Conservation (phyloP, 208 protist genomes). For the Crithidia expoeki region DNA sequence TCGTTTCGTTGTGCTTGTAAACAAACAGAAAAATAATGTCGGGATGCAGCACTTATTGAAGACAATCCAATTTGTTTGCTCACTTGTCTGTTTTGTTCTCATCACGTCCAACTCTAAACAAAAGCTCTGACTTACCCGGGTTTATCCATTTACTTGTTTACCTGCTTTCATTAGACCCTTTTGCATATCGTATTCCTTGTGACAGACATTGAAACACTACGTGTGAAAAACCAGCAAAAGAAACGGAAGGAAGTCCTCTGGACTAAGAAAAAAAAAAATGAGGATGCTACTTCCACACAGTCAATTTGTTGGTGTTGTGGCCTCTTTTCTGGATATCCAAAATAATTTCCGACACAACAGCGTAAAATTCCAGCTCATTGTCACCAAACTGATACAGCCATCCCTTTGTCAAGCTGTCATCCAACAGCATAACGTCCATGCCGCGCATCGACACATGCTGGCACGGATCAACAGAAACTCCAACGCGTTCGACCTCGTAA, state of each 20-base stretch:
- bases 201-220: too few species aligned
- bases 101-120: too few species aligned
- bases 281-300: slow-evolving; percentile 31
- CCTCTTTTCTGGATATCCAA: slow-evolving; percentile 67
- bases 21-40: too few species aligned
- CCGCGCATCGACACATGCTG: slow-evolving; percentile 77
- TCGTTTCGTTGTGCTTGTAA: too few species aligned
- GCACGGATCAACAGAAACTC: slow-evolving; percentile 59
- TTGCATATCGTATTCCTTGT: too few species aligned
- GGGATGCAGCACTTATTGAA: too few species aligned
- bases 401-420: slow-evolving; percentile 73
- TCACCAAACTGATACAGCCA: slow-evolving; percentile 61
- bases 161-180: too few species aligned
- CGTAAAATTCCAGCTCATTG: slow-evolving; percentile 79
- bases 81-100: too few species aligned
- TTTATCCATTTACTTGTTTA: too few species aligned
- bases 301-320: slow-evolving; percentile 78
- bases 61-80: too few species aligned
- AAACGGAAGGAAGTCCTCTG: not conserved
- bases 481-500: slow-evolving; percentile 33
- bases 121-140: too few species aligned
- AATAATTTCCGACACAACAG: slow-evolving; percentile 60
- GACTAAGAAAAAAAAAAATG: not conserved
- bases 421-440: slow-evolving; percentile 84
- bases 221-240: too few species aligned